Base-by-base conservation (phyloP, 352 stramenopile genomes). In the Phytophthora fragariaefolia region DNA sequence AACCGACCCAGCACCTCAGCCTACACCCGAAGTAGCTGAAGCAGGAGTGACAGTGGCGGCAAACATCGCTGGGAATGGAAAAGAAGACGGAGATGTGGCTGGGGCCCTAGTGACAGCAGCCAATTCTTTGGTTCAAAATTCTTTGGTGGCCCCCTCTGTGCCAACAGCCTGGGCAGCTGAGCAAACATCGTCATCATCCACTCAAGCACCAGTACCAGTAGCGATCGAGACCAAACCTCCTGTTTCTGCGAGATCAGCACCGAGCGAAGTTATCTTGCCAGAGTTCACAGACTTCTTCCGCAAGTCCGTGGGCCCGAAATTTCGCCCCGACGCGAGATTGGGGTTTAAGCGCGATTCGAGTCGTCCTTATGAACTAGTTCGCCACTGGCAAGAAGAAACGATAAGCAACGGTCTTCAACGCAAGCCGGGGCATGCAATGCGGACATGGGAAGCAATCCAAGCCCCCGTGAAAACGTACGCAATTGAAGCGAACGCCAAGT, bases 251-350 rank as follows among this genome's bases (percentile, higher is more conserved):
- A 52, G 55, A 61, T 4, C 47, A 51, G 43, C 54, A 15, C 24
- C 58, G 24, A 52, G n/a, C 13, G 63, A 76, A 15, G 63, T 83
- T 2, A 54, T 89, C 6, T 58, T 93, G 9, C 82, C 87, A 2
- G 83, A 93, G 65, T 93, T 82, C 63, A 93, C 85, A 3, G 83
- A 89, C 36, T 60, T 76, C 15, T 93, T 92, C 51, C 80, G 81
- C 49, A 92, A 91, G 65, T 79, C 76, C 0, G 76, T 92, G 26
- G 46, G 57, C 0, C 56, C 38, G 1, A 60, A 54, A 4, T 90
- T 85, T 50, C 46, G 50, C 1, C 80, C 86, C 0, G 87, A 95
- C 38, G 68, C 62, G 8, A 67, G 77, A 12, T 63, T 93, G 2
- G 87, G 87, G 0, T 95, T 91, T 34, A 75, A 78, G n/a, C 64